These are phyloP conservation scores for Lasiosphaeria ovina DNA, from an alignment of 495 filamentous ascomycete genomes.

Conservation along the genomic window DNA sequence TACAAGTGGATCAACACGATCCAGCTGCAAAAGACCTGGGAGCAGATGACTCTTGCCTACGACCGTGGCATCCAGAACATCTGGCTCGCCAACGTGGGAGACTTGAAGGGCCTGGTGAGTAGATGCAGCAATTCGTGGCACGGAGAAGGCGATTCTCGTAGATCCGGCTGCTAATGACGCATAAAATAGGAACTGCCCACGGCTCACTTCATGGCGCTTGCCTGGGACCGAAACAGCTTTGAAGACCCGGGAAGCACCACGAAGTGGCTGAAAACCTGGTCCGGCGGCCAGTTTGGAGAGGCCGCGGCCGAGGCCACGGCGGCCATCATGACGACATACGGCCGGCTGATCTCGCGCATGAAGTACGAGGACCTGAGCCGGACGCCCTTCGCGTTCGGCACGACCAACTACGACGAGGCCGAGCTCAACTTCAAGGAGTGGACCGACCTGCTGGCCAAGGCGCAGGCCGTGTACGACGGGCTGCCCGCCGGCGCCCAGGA, in stretches of 20 bases:
- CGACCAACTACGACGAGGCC: conserved; percentile 63
- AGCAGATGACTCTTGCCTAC: conserved; percentile 54
- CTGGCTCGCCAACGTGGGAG: conserved; percentile 68
- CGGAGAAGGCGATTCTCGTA: too few relatives aligned
- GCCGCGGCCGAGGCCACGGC: conserved; percentile 39
- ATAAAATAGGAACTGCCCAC: conserved; percentile 48
- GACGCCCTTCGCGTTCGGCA: conserved; percentile 53
- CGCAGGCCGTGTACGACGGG: conserved; percentile 47
- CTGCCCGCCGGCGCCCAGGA: conserved; percentile 37
- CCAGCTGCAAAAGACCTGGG: conserved; percentile 54
- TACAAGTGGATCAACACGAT: conserved; percentile 67
- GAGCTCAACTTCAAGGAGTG: conserved; percentile 57
- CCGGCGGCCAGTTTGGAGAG: conserved; percentile 31
- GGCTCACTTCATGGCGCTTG: conserved; percentile 58
- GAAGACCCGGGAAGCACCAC: conserved; percentile 42
- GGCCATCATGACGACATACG: conserved; percentile 54
- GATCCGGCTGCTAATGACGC: not conserved
- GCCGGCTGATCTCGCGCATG: conserved; percentile 52
- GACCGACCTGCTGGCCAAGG: conserved; percentile 45
- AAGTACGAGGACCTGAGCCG: conserved; percentile 59
- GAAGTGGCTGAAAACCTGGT: conserved; percentile 50
- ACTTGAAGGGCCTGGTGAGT: conserved; percentile 57
- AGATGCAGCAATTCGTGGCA: not conserved
- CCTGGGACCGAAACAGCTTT: conserved; percentile 53
- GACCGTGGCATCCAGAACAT: conserved; percentile 55